Conservation (phyloP, 352 stramenopile genomes). For the Phytophthora niederhauseri region DNA sequence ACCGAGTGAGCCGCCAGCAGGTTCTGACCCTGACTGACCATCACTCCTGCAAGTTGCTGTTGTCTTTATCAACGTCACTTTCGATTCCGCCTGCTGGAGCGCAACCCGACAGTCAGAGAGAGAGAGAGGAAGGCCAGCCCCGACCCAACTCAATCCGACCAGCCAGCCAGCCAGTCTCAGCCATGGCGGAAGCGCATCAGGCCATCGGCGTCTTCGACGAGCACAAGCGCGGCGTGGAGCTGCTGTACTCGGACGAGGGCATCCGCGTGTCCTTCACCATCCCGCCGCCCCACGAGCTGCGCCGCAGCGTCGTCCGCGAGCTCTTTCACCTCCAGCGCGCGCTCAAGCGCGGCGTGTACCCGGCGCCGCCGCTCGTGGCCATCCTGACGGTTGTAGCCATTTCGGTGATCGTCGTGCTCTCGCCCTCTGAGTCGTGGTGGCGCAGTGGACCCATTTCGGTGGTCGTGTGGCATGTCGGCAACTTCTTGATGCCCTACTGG, state of each 20-base stretch:
- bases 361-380: constrained; percentile 67
- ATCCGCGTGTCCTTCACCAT: constrained; percentile 88
- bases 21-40: constrained; percentile 14
- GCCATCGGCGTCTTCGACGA: constrained; percentile 87
- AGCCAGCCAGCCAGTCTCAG: background rate
- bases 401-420: constrained; percentile 63
- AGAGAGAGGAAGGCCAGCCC: background rate
- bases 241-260: constrained; percentile 85
- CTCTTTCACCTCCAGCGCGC: constrained; percentile 79
- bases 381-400: constrained; percentile 63
- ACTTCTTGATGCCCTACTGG: constrained; percentile 78
- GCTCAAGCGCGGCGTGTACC: constrained; percentile 77
- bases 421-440: constrained; percentile 86
- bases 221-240: constrained; percentile 87
- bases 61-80: constrained; percentile 27
- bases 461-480: constrained; percentile 81
- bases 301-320: constrained; percentile 60
- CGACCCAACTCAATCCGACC: background rate
- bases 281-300: constrained; percentile 77
- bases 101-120: background rate
- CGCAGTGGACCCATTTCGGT: constrained; percentile 74
- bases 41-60: constrained; percentile 26
- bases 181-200: constrained; percentile 88
- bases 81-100: constrained; percentile 8
- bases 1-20: constrained; percentile 5